A percentile compares a stretch with the other conserved stretches of the same genome.
phyloP scores from a whole-genome alignment of 148 eudicot species.

The Dianthus caryophyllus region DNA sequence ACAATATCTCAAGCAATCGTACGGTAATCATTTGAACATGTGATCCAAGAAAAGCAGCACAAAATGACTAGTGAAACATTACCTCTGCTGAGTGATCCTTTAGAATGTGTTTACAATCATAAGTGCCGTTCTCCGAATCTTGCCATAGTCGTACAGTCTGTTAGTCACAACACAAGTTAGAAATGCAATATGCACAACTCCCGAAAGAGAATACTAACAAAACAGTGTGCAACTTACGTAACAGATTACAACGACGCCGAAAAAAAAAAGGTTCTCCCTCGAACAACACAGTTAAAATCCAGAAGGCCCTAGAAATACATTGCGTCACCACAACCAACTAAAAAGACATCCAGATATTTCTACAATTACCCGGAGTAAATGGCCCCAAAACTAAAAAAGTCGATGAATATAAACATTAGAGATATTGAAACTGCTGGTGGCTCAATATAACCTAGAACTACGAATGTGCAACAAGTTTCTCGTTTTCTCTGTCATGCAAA shows the following conservation, averaged over 20 bases:
- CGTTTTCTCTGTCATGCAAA: not conserved
- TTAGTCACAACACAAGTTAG: constrained; percentile 12
- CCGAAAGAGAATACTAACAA: not conserved
- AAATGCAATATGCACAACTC: not conserved
- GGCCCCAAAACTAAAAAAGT: not conserved
- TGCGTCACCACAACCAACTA: not conserved
- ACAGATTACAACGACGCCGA: not conserved
- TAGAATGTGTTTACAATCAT: constrained; percentile 65
- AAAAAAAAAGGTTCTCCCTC: not conserved
- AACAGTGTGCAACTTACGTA: too few relatives aligned
- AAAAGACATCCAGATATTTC: not conserved
- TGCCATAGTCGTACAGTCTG: constrained; percentile 95
- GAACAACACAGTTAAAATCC: not conserved
- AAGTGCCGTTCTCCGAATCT: constrained; percentile 64
- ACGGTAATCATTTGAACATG: not conserved
- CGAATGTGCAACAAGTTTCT: not conserved
- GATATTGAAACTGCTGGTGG: not conserved
- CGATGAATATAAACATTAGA: not conserved
- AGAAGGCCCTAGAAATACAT: not conserved
- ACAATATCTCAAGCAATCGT: too few relatives aligned
- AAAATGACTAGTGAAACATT: constrained; percentile 6
- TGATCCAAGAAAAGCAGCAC: constrained; percentile 2
- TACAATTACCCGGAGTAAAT: too few relatives aligned
- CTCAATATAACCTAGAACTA: not conserved
- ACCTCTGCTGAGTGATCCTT: constrained; percentile 94